Base-by-base conservation (phyloP, 2,329 filamentous ascomycete species). In the Capronia coronata region DNA sequence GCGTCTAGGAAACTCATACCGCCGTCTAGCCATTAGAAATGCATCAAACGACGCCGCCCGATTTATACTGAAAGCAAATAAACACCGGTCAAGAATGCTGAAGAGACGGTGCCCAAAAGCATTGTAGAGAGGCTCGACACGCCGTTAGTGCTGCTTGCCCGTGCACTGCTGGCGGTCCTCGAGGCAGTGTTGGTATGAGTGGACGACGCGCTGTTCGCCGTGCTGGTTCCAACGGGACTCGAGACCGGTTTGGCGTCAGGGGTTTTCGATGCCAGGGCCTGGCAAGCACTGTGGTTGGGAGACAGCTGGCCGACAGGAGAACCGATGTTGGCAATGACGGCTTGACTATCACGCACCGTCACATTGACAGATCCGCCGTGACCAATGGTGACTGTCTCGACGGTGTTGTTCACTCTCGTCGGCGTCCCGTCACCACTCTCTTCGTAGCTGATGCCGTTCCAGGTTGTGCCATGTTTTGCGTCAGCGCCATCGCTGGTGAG, bases 401-500 rank as follows among this genome's bases (percentile, higher is more conserved):
- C 61, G 1, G 59, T 64, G 22, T 63, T 59, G 27, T 68, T 63
- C 14, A 67, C 64, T 8, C 61, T 52, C 13, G 59, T 66, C 0
- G 69, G 63, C n/a, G 62, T 67, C 50, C 73, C 73, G 32, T 71
- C 66, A 27, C 61, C 61, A 51, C 65, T 68, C 40, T 63, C 54
- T 59, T 72, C 69, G 61, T 68, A 77, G 52, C 63, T 66, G 55
- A 76, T 63, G 39, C 73, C 73, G 59, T 75, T 73, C 67, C 68
- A 77, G 6, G 68, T 71, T 1, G 70, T 70, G 41, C 67, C 67
- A 34, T 61, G 53, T 11, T 67, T 66, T 6, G 67, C 64, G 48
- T 75, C 72, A 8, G 71, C 67, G 25, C 73, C 73, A 13, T 65
- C 61, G 23, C 65, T 69, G n/a, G 69, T 75, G 30, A 76, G 68